A percentile compares a stretch with the other conserved stretches of the same genome.
Evolutionary conservation across 2,329 filamentous ascomycete genomes (phyloP).

Genomic region (Lachnellula cervina): DNA sequence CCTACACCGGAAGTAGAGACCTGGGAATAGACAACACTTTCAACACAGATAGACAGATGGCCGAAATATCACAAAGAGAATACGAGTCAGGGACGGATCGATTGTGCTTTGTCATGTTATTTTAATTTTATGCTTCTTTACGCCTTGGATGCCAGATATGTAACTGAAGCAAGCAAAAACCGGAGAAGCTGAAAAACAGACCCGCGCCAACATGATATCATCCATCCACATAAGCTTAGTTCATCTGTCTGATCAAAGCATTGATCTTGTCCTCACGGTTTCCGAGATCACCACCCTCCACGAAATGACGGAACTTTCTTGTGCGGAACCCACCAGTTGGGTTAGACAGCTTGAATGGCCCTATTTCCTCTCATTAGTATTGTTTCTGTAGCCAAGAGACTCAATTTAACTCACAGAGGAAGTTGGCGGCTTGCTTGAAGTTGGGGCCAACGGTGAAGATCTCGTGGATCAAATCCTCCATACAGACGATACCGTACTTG

Average conservation of each 20-base stretch:
- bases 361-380: too few relatives aligned
- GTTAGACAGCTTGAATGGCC: constrained; percentile 99
- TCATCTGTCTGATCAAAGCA: constrained; percentile 94
- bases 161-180: constrained; percentile 16
- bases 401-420: neutral
- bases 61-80: neutral
- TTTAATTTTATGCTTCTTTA: constrained; percentile 23
- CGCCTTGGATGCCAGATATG: constrained; percentile 18
- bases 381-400: too few relatives aligned
- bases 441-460: constrained; percentile 98
- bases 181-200: neutral
- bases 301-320: constrained; percentile 66
- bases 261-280: constrained; percentile 99
- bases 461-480: constrained; percentile 99
- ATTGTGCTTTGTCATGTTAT: constrained; percentile 5
- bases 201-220: constrained; percentile 6
- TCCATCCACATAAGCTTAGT: constrained; percentile 52
- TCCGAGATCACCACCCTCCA: constrained; percentile 84
- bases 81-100: neutral
- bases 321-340: constrained; percentile 93
- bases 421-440: constrained; percentile 80
- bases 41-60: too few relatives aligned
- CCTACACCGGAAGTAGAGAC: too few relatives aligned
- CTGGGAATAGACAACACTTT: too few relatives aligned
- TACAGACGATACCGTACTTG: constrained; percentile 98